Evolutionary conservation across 768 basidiomycete genomes (phyloP).

Genomic region (Mycena galopus): DNA sequence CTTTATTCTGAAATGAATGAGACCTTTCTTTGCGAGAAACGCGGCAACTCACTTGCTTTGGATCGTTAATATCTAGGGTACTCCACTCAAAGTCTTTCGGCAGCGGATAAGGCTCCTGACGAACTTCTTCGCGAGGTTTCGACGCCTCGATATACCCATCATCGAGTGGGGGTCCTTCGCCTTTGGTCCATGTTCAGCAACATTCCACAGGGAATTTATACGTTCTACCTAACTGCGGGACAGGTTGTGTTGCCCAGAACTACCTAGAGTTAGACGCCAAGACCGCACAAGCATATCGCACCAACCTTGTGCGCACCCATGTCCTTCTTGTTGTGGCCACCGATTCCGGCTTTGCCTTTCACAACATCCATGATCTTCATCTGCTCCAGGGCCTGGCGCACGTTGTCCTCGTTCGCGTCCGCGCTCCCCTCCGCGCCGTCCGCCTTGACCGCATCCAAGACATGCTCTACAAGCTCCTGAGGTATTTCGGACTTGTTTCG

Average conservation of each 20-base stretch:
- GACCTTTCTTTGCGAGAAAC: background rate
- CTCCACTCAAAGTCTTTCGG: constrained; percentile 96
- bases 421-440: constrained; percentile 61
- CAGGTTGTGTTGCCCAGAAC: constrained; percentile 99
- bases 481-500: constrained; percentile 67
- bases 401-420: constrained; percentile 72
- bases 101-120: constrained; percentile 88
- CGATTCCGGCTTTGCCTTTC: constrained; percentile 83
- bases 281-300: constrained; percentile 10
- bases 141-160: constrained; percentile 94
- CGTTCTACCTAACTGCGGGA: constrained; percentile 81
- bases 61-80: constrained; percentile 81
- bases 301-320: constrained; percentile 91
- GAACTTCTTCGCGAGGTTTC: constrained; percentile 80
- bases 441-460: constrained; percentile 74
- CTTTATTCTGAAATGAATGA: constrained; percentile 75
- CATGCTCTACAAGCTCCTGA: constrained; percentile 73
- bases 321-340: constrained; percentile 83
- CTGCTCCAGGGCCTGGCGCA: constrained; percentile 78
- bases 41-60: constrained; percentile 69
- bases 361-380: constrained; percentile 88
- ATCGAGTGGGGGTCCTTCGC: constrained; percentile 71
- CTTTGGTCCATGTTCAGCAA: constrained; percentile 48
- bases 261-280: constrained; percentile 44
- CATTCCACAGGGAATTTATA: background rate